These are phyloP conservation scores for Oenanthe sinensis DNA, from an alignment of 129 eudicot genomes.

Conservation along the genomic window DNA sequence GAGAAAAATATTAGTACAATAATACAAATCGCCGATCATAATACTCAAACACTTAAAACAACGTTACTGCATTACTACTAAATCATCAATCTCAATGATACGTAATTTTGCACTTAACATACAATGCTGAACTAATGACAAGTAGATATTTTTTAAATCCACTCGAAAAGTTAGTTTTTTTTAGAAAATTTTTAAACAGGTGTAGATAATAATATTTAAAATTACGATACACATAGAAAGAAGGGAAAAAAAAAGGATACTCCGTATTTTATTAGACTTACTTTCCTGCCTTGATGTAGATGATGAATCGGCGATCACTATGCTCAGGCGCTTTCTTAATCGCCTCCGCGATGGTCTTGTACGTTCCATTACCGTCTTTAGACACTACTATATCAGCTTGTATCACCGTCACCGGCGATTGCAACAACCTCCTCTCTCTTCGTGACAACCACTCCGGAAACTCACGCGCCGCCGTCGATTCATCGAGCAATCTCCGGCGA, in stretches of 20 bases:
- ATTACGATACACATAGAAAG: too few species aligned
- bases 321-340: conserved; percentile 74
- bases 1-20: too few species aligned
- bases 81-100: too few species aligned
- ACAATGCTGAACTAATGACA: background rate
- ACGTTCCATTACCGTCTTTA: conserved; percentile 74
- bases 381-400: conserved; percentile 80
- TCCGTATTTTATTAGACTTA: conserved; percentile 14
- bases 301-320: conserved; percentile 51
- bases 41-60: too few species aligned
- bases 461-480: background rate
- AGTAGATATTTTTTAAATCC: background rate
- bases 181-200: background rate
- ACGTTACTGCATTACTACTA: too few species aligned
- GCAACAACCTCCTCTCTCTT: conserved; percentile 50
- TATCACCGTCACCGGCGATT: conserved; percentile 37
- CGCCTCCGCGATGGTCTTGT: conserved; percentile 73
- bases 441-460: conserved; percentile 62
- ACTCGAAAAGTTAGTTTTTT: background rate
- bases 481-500: conserved; percentile 32
- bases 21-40: too few species aligned
- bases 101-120: too few species aligned
- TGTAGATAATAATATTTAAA: background rate
- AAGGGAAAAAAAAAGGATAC: background rate
- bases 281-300: conserved; percentile 89